Percentiles rank a stretch among this genome's conserved stretches.
Conservation (phyloP, 306 rosid genomes). For the Gastrolobium bilobum region DNA sequence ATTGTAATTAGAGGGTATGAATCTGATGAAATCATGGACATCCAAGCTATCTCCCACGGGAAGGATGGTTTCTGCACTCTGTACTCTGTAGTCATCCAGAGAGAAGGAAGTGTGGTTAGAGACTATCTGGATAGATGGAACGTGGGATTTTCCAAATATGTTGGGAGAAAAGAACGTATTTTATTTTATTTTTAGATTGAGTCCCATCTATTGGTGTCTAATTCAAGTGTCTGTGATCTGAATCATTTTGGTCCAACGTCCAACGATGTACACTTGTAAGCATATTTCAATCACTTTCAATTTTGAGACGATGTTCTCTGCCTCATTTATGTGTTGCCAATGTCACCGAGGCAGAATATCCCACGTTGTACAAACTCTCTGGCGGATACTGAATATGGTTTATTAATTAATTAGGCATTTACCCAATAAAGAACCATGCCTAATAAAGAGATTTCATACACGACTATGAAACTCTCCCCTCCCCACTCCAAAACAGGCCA, state of each 20-base stretch:
- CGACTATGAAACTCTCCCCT: neutral
- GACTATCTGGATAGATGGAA: neutral
- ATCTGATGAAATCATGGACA: neutral
- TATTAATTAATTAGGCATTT: neutral
- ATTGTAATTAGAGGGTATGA: neutral
- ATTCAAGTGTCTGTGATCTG: neutral
- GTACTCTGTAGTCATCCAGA: too few species aligned
- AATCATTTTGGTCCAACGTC: neutral
- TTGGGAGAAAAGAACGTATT: neutral
- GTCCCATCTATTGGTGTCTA: neutral
- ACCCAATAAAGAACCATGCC: neutral
- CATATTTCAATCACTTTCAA: neutral
- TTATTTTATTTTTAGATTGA: neutral
- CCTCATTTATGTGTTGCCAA: neutral
- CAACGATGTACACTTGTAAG: neutral
- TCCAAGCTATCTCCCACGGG: neutral
- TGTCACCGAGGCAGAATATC: neutral
- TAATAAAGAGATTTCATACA: neutral
- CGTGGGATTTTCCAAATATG: neutral
- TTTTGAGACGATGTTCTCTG: neutral
- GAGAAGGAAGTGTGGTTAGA: neutral
- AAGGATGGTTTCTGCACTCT: neutral
- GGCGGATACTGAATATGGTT: neutral
- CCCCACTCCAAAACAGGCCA: neutral
- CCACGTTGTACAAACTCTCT: neutral